Conservation (phyloP, 805 yeast species). For the Kazachstania taianensis region DNA sequence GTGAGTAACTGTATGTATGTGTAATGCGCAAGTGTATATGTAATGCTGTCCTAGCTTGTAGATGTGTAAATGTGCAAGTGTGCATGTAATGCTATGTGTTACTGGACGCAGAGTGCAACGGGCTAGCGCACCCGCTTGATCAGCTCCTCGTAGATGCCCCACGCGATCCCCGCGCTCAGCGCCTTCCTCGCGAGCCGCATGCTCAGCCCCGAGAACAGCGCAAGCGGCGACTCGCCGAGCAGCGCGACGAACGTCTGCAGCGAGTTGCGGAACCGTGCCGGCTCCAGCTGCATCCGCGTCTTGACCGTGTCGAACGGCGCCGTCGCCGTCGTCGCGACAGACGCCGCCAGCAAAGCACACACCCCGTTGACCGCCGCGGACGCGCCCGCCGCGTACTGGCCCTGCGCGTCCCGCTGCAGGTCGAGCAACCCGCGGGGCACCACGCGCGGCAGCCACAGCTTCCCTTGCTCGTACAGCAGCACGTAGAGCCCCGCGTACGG, state of each 20-base stretch:
- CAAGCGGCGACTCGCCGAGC: constrained; percentile 37
- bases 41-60: neutral
- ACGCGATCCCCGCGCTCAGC: constrained; percentile 85
- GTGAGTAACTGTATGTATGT: too few relatives aligned
- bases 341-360: constrained; percentile 74
- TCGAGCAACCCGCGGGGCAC: constrained; percentile 17
- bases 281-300: constrained; percentile 76
- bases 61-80: neutral
- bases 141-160: constrained; percentile 94
- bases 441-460: constrained; percentile 41
- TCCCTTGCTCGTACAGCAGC: constrained; percentile 69
- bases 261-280: constrained; percentile 36
- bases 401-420: constrained; percentile 11
- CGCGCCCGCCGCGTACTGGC: constrained; percentile 28
- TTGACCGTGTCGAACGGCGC: constrained; percentile 94
- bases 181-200: constrained; percentile 79
- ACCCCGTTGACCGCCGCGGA: constrained; percentile 55
- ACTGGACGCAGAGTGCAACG: neutral
- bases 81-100: neutral
- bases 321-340: constrained; percentile 71
- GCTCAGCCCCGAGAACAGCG: constrained; percentile 75
- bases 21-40: too few relatives aligned
- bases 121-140: constrained; percentile 39
- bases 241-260: constrained; percentile 32
- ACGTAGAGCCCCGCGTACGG: constrained; percentile 95